Base-by-base conservation (phyloP, 805 yeast genomes). In the Allodekkera sacchari region DNA sequence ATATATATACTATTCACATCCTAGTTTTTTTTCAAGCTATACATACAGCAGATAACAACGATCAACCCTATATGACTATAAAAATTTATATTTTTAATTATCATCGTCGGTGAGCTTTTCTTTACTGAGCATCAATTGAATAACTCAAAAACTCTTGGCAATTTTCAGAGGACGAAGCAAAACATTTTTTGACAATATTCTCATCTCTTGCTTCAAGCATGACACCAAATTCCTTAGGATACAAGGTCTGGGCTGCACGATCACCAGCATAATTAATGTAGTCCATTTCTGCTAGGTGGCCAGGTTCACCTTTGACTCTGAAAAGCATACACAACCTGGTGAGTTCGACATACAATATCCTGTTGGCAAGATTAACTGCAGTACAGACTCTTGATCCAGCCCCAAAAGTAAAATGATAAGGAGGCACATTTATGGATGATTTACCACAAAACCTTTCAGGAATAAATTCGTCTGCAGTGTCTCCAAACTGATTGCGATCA, bases 331-430 rank as follows among this genome's bases (percentile, higher is more conserved):
- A 42, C 7, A 39, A 34, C 24, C 47, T 29, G 3, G 41, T 31
- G 25, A 44, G 27, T 18, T 42, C 32, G 4, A 31, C 27, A 21
- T 45, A 45, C 3, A 44, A 24, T 5, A 44, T 41, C 11, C 48
- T 24, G 4, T 39, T 39, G 2, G 48, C 42, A 5, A 45, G 20
- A 23, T 45, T 45, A 23, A 43, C 33, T 7, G 50, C 50, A 6
- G 50, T 45, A 24, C 50, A 45, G 5, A 41, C 50, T 25, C 48
- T 38, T 7, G 46, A 38, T 1, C 48, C 48, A 3, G 47, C 50
- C 21, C 48, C 45, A 30, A 42, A 45, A 3, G 48, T 41, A 27
- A 38, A 45, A 28, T 45, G 48, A 22, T 40, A 45, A 7, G 50
- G 50, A 7, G 47, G 45, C n/a, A 4, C 21, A 30, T 40, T 36